Base-by-base conservation (phyloP, 176 grass and related monocot species). In the Carex scoparia region DNA sequence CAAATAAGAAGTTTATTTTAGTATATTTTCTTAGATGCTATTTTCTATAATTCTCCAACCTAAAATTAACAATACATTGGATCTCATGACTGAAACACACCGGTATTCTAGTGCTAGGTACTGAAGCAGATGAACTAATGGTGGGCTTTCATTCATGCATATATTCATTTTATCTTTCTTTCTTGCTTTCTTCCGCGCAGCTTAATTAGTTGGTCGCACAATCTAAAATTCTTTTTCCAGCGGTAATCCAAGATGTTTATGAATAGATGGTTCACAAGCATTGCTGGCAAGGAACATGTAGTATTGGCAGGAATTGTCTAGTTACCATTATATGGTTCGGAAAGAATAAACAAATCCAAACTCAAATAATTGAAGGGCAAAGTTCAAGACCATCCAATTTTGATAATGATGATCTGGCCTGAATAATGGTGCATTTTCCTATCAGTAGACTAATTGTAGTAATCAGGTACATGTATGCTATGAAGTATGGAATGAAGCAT, bases 1-100 rank as follows among this genome's bases (percentile, higher is more conserved):
- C 51, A 78, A 61, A 85, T 58, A 3, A 37, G 60, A 64, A 69
- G 23, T 23, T 32, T 82, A 16, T 35, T 85, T 75, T 64, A 31
- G 16, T 33, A 83, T 61, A 32, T 6, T 56, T 80, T 10, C 37
- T 65, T 71, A 81, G 55, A 11, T 51, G 31, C 28, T 80, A 40
- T 5, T 37, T 61, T 37, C 56, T 62, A 37, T 11, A 65, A 84
- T 42, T 75, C 3, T 6, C 32, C 60, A 38, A 69, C 71, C 55
- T 64, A 28, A 51, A 7, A 74, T 32, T 76, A 72, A 27, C 57
- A 49, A 13, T 78, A 11, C 37, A 75, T 44, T 3, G 6, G 23
- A 61, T 38, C 8, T 19, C 1, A 7, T 56, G 51, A 23, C 19
- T 37, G 9, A 74, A 38, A 78, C 18, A 28, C 23, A 44, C 27